Percentiles rank a stretch among this genome's conserved stretches.
Conservation (phyloP, 1,284 basidiomycete genomes). For the Ustilago bromivora region DNA sequence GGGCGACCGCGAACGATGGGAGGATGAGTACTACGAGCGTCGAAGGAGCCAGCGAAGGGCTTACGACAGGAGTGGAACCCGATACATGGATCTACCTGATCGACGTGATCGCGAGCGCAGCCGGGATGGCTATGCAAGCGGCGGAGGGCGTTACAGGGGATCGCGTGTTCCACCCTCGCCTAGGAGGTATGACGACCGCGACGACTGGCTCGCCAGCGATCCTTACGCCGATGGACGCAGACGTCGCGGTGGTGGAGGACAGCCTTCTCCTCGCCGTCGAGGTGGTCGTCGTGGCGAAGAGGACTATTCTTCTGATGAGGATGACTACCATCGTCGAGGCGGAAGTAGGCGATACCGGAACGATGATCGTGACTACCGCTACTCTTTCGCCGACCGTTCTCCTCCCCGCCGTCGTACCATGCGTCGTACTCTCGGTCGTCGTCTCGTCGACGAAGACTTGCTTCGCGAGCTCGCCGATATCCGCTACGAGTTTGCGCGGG, state of each 20-base stretch:
- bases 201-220: slow-evolving; percentile 47
- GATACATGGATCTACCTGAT: slow-evolving; percentile 30
- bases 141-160: slow-evolving; percentile 26
- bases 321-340: slow-evolving; percentile 23
- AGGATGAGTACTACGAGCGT: slow-evolving; percentile 35
- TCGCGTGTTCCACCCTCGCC: slow-evolving; percentile 13
- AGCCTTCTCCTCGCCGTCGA: slow-evolving; percentile 10
- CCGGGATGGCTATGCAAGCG: slow-evolving; percentile 36
- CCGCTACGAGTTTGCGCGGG: slow-evolving; percentile 47
- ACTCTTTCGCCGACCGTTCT: slow-evolving; percentile 18
- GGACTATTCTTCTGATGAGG: slow-evolving; percentile 47
- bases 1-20: slow-evolving; percentile 26
- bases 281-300: slow-evolving; percentile 21
- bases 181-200: slow-evolving; percentile 21
- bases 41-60: slow-evolving; percentile 30
- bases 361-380: slow-evolving; percentile 15
- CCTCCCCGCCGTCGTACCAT: slow-evolving; percentile 19
- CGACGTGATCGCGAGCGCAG: slow-evolving; percentile 18
- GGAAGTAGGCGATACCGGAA: slow-evolving; percentile 3
- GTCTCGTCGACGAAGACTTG: slow-evolving; percentile 61
- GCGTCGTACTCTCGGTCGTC: slow-evolving; percentile 39
- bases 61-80: slow-evolving; percentile 22
- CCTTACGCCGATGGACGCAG: slow-evolving; percentile 31
- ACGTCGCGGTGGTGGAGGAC: slow-evolving; percentile 14
- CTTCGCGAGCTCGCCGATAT: slow-evolving; percentile 62